Conservation (phyloP, 768 basidiomycete genomes). For the Tulasnella sp. region DNA sequence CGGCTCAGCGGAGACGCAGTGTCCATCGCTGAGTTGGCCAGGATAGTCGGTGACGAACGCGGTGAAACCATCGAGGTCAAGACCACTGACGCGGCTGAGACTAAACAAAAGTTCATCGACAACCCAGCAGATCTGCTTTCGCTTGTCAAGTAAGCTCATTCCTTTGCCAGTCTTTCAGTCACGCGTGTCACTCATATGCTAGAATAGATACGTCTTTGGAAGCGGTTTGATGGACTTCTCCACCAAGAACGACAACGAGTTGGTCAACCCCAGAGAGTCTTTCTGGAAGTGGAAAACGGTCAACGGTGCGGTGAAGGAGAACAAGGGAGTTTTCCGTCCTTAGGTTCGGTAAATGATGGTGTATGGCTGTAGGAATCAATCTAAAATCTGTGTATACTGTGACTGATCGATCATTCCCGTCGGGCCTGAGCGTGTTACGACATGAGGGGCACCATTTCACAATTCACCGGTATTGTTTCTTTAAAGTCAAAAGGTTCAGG, state of each 20-base stretch:
- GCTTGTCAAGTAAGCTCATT: background rate
- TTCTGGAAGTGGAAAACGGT: constrained; percentile 27
- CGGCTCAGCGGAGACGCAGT: constrained; percentile 9
- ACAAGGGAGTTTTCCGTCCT: constrained; percentile 1
- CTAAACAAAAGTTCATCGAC: background rate
- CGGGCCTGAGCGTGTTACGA: too few species aligned
- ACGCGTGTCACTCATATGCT: background rate
- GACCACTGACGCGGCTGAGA: background rate
- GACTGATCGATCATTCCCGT: too few species aligned
- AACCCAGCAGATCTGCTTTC: background rate
- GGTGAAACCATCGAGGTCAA: constrained; percentile 10
- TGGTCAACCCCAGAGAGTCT: constrained; percentile 22
- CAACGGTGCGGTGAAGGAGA: constrained; percentile 1
- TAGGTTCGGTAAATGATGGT: background rate
- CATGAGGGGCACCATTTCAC: too few species aligned
- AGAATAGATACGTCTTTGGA: background rate
- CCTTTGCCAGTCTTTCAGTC: background rate
- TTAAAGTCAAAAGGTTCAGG: too few species aligned
- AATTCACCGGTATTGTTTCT: too few species aligned
- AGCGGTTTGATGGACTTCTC: constrained; percentile 17
- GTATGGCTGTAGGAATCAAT: background rate
- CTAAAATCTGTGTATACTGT: too few species aligned
- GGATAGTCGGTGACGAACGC: constrained; percentile 8
- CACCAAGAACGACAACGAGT: constrained; percentile 23
- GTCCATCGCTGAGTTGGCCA: background rate